A percentile compares a stretch with the other conserved stretches of the same genome.
phyloP scores from a whole-genome alignment of 495 filamentous ascomycete genomes.

The Bryoglossum gracile region DNA sequence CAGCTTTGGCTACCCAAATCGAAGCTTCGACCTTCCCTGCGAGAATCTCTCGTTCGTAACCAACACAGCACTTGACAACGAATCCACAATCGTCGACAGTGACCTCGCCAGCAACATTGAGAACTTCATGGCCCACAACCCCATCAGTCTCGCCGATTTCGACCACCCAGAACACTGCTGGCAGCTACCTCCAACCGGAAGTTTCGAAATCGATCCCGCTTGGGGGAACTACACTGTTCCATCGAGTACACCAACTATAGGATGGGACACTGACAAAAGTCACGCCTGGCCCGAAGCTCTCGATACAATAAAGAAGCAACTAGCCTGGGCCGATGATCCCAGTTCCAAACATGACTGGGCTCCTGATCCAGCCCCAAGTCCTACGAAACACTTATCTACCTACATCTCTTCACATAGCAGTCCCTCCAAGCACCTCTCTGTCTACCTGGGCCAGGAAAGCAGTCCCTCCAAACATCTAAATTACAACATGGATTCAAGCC shows the following conservation, averaged over 20 bases:
- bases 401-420: too few relatives aligned
- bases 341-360: constrained; percentile 4
- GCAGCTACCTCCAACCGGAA: constrained; percentile 6
- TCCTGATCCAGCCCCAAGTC: background rate
- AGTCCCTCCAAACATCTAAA: too few relatives aligned
- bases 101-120: constrained; percentile 7
- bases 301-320: background rate
- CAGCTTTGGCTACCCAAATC: constrained; percentile 2
- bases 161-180: constrained; percentile 5
- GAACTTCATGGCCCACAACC: constrained; percentile 8
- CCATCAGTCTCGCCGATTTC: constrained; percentile 5
- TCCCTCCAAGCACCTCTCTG: too few relatives aligned
- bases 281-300: constrained; percentile 4
- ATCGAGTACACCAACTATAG: constrained; percentile 3
- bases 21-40: constrained; percentile 6
- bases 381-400: too few relatives aligned
- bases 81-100: constrained; percentile 13
- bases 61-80: constrained; percentile 10
- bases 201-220: constrained; percentile 9
- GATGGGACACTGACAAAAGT: constrained; percentile 4
- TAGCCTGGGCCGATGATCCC: background rate
- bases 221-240: constrained; percentile 16
- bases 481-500: too few relatives aligned
- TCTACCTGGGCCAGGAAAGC: too few relatives aligned
- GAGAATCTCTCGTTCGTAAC: constrained; percentile 18